phyloP scores from a whole-genome alignment of 805 yeast genomes.

The Saccharomycopsis sp. region DNA sequence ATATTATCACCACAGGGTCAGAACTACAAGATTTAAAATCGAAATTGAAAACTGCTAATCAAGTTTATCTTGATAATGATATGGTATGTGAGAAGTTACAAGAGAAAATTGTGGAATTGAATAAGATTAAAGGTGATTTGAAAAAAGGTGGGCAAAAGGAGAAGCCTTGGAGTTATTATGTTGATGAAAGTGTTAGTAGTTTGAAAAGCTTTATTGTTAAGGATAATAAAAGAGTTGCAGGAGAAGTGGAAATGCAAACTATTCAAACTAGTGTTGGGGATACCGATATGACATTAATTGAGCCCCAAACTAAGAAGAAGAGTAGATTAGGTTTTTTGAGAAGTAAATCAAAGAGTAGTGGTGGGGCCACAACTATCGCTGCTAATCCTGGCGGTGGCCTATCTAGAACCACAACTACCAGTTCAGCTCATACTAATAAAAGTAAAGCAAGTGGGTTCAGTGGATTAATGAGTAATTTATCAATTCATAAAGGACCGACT shows the following conservation, averaged over 20 bases:
- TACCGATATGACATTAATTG: constrained; percentile 54
- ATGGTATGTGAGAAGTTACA: constrained; percentile 23
- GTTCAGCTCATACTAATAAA: background rate
- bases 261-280: constrained; percentile 81
- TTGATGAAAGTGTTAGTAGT: constrained; percentile 32
- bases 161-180: constrained; percentile 26
- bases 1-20: constrained; percentile 50
- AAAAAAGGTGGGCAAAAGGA: constrained; percentile 34
- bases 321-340: constrained; percentile 43
- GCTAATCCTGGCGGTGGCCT: background rate
- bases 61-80: constrained; percentile 26
- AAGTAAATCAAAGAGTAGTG: constrained; percentile 19
- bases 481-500: constrained; percentile 17
- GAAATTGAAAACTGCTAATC: constrained; percentile 37
- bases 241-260: constrained; percentile 86
- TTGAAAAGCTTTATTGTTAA: constrained; percentile 60
- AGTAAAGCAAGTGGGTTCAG: constrained; percentile 1
- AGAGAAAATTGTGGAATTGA: constrained; percentile 24
- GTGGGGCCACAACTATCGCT: background rate
- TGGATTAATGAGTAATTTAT: background rate
- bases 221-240: constrained; percentile 65
- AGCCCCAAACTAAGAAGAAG: constrained; percentile 50
- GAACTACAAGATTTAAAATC: constrained; percentile 52
- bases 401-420: constrained; percentile 32
- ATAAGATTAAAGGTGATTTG: constrained; percentile 28